Conservation (phyloP, 2,329 filamentous ascomycete genomes). For the Aspergillus pseudotamarii region DNA sequence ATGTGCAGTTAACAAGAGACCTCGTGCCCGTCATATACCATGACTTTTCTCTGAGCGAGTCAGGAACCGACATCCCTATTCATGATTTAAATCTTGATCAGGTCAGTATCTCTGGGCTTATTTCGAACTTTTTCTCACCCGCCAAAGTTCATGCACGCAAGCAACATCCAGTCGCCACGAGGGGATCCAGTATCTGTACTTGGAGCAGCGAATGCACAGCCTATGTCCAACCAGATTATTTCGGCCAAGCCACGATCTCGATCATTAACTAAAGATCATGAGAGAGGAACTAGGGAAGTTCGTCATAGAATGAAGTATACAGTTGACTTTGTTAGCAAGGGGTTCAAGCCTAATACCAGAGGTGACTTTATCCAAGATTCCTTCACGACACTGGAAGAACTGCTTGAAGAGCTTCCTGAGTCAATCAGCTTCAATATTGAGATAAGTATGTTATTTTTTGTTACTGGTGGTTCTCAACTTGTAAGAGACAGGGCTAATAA, state of each 20-base stretch:
- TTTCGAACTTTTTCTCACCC: conserved; percentile 5
- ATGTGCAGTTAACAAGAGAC: conserved; percentile 48
- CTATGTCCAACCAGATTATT: neutral
- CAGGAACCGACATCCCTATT: conserved; percentile 45
- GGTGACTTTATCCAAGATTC: conserved; percentile 42
- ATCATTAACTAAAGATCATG: conserved; percentile 23
- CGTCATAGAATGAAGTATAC: conserved; percentile 40
- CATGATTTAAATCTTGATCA: conserved; percentile 45
- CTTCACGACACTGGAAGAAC: conserved; percentile 43
- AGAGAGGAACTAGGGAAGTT: conserved; percentile 14
- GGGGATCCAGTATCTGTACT: conserved; percentile 11
- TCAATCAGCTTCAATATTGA: conserved; percentile 46
- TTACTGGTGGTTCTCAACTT: no score
- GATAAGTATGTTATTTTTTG: conserved; percentile 30
- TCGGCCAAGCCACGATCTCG: conserved; percentile 19
- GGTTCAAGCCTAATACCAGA: conserved; percentile 41
- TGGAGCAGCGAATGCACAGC: neutral
- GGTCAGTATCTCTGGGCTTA: conserved; percentile 16
- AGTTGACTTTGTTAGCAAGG: conserved; percentile 42
- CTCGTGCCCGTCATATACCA: conserved; percentile 46
- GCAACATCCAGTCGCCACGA: conserved; percentile 23
- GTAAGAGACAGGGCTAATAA: conserved; percentile 14
- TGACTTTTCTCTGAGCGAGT: conserved; percentile 48
- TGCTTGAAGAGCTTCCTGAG: conserved; percentile 38
- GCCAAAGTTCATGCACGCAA: conserved; percentile 33